Evolutionary conservation across 116 monocot genomes (phyloP), one percentile per base, ranked within the genome.

Genomic region (Posidonia oceanica): DNA sequence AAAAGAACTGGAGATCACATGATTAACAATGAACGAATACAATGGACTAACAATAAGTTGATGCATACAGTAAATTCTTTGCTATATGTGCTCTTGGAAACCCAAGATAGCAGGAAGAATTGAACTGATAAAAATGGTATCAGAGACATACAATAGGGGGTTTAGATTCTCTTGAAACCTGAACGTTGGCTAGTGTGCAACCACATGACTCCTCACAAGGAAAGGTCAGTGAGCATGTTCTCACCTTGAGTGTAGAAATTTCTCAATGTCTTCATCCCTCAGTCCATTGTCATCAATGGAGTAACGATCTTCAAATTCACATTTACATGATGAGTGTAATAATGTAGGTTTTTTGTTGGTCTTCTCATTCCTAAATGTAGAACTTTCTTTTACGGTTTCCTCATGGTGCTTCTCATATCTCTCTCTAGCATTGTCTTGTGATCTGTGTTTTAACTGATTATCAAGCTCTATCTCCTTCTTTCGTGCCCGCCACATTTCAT

Each of bases 401-500:
- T 16, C 36, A 69, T 41, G 69, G 23, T 75, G 36, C 40, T 71
- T 76, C n/a, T 72, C 70, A 39, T 20, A 21, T 66, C 44, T 64
- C 2, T 29, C 6, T 74, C 21, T 48, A n/a, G n/a, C 69, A 17
- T 48, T 71, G 69, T 75, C 64, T 54, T 65, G 80, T 39, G 56
- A 39, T 74, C 75, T 95, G 48, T 48, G 7, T 48, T 48, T 48
- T 48, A 10, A 48, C 48, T 10, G 48, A 36, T 68, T 68, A 61
- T 91, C 83, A 54, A 96, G 75, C 63, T 96, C 91, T 40, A 78
- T 59, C 61, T 96, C 96, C 72, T 91, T 96, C 66, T 91, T 84
- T 12, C 91, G 80, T 36, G 91, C 89, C 61, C 83, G 81, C 96
- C 96, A 96, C 89, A 96, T 79, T 77, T 96, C 91, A 72, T 78